Evolutionary conservation across 257 asterid genomes (phyloP).

Genomic region (Ophiorrhiza pumila): DNA sequence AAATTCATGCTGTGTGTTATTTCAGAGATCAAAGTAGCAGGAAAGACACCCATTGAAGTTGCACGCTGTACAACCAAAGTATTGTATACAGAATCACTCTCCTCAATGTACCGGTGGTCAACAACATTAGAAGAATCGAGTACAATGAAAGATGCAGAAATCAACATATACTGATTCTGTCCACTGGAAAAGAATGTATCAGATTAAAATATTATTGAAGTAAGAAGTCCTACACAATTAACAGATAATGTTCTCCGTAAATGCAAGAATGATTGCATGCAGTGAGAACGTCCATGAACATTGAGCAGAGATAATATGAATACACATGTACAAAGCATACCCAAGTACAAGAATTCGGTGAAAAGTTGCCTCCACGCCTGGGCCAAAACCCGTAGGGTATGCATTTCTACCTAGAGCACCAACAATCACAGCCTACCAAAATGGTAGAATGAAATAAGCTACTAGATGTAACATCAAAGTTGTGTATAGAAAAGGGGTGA

Average conservation of each 20-base stretch:
- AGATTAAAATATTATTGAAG: not conserved
- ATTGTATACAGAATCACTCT: conserved; percentile 23
- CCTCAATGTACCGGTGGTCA: conserved; percentile 28
- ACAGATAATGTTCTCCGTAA: not conserved
- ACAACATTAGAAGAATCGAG: conserved; percentile 39
- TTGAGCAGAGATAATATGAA: not conserved
- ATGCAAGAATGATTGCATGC: not conserved
- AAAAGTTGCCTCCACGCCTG: conserved; percentile 63
- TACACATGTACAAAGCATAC: conserved; percentile 31
- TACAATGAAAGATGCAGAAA: conserved; percentile 71
- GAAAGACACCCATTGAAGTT: conserved; percentile 29
- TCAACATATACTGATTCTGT: conserved; percentile 52
- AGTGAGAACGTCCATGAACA: not conserved
- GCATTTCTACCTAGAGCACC: conserved; percentile 43
- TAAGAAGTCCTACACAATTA: not conserved
- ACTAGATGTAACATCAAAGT: conserved; percentile 10
- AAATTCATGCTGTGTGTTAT: conserved; percentile 31
- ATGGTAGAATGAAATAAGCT: conserved; percentile 21
- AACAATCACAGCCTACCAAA: conserved; percentile 58
- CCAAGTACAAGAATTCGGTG: conserved; percentile 67
- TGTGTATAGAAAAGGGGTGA: conserved; percentile 13
- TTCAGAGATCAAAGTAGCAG: conserved; percentile 53
- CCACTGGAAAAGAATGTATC: conserved; percentile 40
- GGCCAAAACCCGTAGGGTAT: conserved; percentile 65
- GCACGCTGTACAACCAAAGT: conserved; percentile 25